These are phyloP conservation scores for Lumnitzera littorea DNA, from an alignment of 345 rosid species.

Conservation along the genomic window DNA sequence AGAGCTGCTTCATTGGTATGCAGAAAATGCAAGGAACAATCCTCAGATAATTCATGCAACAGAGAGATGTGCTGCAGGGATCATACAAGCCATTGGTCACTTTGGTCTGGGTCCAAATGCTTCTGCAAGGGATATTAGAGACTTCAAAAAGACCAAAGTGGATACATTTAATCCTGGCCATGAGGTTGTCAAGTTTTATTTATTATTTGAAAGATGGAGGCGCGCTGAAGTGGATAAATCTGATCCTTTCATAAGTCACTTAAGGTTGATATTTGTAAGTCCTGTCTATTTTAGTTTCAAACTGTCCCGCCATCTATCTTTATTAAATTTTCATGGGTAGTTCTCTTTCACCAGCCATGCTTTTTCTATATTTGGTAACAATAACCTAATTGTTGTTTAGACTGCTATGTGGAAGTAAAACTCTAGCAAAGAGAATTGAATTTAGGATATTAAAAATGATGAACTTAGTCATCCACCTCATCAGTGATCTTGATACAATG, in stretches of 20 bases:
- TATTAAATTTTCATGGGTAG: not conserved
- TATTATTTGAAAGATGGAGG: slow-evolving; percentile 61
- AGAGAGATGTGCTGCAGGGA: slow-evolving; percentile 77
- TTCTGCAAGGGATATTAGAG: slow-evolving; percentile 60
- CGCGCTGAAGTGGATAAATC: slow-evolving; percentile 51
- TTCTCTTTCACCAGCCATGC: too few species aligned
- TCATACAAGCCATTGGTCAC: slow-evolving; percentile 67
- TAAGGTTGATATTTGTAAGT: slow-evolving; percentile 30
- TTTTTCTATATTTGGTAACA: too few species aligned
- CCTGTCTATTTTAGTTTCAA: not conserved
- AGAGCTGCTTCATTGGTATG: slow-evolving; percentile 72
- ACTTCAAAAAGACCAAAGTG: slow-evolving; percentile 18
- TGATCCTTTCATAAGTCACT: slow-evolving; percentile 21
- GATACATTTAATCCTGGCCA: slow-evolving; percentile 31
- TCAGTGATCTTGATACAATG: too few species aligned
- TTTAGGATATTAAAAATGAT: not conserved
- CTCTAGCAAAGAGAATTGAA: too few species aligned
- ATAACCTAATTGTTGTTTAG: too few species aligned
- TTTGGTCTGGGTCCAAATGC: slow-evolving; percentile 56
- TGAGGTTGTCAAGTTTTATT: slow-evolving; percentile 58
- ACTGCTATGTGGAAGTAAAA: too few species aligned
- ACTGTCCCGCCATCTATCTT: not conserved
- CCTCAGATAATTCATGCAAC: slow-evolving; percentile 54
- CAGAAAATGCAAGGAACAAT: slow-evolving; percentile 53
- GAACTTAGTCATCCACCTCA: too few species aligned